Evolutionary conservation across 805 yeast species (phyloP), one percentile per base, ranked within the genome.

Genomic region (Starmerella apis): DNA sequence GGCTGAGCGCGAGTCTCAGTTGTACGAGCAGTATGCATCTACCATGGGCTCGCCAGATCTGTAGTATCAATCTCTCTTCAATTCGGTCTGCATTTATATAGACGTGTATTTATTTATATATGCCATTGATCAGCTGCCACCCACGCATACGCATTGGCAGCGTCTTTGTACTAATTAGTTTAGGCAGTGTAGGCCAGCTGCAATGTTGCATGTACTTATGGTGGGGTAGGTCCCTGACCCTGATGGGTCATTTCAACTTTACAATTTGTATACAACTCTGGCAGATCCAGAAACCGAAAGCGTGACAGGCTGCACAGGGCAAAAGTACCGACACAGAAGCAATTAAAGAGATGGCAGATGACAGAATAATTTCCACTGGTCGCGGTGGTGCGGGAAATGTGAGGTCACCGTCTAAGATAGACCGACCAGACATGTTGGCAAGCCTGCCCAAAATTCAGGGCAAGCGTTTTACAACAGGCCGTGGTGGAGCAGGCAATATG

Each of bases 401-500:
- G 69, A 73, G 56, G 57, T 69, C 3, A 62, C 76, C 11, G 57
- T 61, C 77, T 8, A 83, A 83, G 3, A 75, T 71, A 44, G 69
- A 77, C 28, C 56, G 36, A 32, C 77, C 73, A 2, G 76, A 77
- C 2, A 78, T 74, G 56, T 83, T 83, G 3, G 73, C 79, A 3
- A 76, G 73, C 54, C 77, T 83, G 14, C 86, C 87, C 24, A 74
- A 69, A 58, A 68, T 79, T 28, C 63, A 75, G 22, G 49, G 54
- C 28, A 74, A 75, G 25, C 74, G 76, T 23, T 75, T 77, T 60
- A 73, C 83, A 23, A 82, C 87, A 1, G 90, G 88, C 19, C 71
- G 90, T 56, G 90, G 90, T 6, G 90, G 90, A 6, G 79, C 76
- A 45, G 90, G 90, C 4, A 82, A 82, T 59, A 82, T 82, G 84